phyloP scores from a whole-genome alignment of 306 rosid species.

The Vigna trinervia region DNA sequence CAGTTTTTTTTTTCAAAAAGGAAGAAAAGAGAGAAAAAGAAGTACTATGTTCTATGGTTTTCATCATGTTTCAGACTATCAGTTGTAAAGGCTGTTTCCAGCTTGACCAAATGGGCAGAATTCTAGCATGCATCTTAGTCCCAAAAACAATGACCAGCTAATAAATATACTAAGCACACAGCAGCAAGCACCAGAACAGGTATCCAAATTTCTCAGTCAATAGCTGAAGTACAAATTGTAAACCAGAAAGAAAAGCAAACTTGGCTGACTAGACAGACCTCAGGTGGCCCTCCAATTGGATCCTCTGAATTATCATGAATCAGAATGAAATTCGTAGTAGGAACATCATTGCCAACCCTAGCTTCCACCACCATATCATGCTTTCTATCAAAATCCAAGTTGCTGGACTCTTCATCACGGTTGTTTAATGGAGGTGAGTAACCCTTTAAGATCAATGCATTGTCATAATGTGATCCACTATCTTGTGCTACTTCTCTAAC shows the following conservation, averaged over 20 bases:
- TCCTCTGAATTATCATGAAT: conserved; percentile 57
- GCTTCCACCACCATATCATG: conserved; percentile 52
- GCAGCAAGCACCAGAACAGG: conserved; percentile 18
- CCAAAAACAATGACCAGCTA: conserved; percentile 35
- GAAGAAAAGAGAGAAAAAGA: conserved; percentile 26
- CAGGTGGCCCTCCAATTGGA: conserved; percentile 90
- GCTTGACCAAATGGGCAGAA: conserved; percentile 14
- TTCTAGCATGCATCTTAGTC: conserved; percentile 29
- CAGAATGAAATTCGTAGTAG: conserved; percentile 47
- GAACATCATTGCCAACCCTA: conserved; percentile 56
- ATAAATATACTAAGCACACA: conserved; percentile 26
- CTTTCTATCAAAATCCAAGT: conserved; percentile 57
- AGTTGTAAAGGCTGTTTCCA: conserved; percentile 28
- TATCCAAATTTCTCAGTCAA: conserved; percentile 40
- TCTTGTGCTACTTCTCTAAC: conserved; percentile 48
- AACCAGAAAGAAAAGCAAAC: conserved; percentile 44
- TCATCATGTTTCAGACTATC: conserved; percentile 20
- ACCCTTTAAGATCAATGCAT: conserved; percentile 68
- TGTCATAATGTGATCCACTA: conserved; percentile 75
- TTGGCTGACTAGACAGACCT: conserved; percentile 63
- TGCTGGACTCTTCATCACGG: conserved; percentile 48
- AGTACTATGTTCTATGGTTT: conserved; percentile 39
- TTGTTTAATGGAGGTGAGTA: conserved; percentile 53
- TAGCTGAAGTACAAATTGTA: conserved; percentile 33
- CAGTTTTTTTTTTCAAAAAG: not conserved